Evolutionary conservation across 768 basidiomycete species (phyloP), one percentile per base, ranked within the genome.

Genomic region (Tricholoma bakamatsutake): DNA sequence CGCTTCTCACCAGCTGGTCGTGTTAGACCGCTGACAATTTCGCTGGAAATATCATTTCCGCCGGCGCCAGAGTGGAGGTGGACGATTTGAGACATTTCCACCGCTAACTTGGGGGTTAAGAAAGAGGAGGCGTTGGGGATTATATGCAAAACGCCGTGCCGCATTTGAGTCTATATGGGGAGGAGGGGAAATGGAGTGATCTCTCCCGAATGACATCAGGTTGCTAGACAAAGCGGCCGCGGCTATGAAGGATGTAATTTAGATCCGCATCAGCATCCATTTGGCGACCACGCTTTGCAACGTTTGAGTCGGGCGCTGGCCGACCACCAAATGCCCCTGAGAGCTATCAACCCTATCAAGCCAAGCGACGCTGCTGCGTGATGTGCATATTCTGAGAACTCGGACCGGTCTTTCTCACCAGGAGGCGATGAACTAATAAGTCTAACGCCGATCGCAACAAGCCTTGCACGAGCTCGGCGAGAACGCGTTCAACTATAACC

Each of bases 11-110:
- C 81, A 1, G 62, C 57, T 2, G 84, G 80, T 21, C 74, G 78
- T 51, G 69, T 69, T 7, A 92, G 78, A 15, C 88, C 87, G 24
- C 69, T 69, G 40, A 80, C 52, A 48, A 91, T 76, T 45, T 82
- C 67, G 43, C 74, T 64, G 17, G 71, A 62, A 48, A 83, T 67
- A 64, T 77, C 76, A 30, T 53, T 33, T 39, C 62, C 58, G 17
- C 66, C 68, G 57, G 68, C 66, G 24, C 67, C 62, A 8, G 68
- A 71, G 30, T 71, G 82, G 45, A 84, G 68, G 57, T 83, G 77
- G 48, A 83, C 62, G 46, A 85, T 83, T 64, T 80, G 66, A 55
- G 75, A 61, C 78, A 79, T 80, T 24, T 24, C 21, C 21, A 24
- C 2, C 21, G 3, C 21, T 24, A 3, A 28, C 27, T 39, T 27